Evolutionary conservation across 2,329 filamentous ascomycete genomes (phyloP).

Genomic region (Clonostachys sp.): DNA sequence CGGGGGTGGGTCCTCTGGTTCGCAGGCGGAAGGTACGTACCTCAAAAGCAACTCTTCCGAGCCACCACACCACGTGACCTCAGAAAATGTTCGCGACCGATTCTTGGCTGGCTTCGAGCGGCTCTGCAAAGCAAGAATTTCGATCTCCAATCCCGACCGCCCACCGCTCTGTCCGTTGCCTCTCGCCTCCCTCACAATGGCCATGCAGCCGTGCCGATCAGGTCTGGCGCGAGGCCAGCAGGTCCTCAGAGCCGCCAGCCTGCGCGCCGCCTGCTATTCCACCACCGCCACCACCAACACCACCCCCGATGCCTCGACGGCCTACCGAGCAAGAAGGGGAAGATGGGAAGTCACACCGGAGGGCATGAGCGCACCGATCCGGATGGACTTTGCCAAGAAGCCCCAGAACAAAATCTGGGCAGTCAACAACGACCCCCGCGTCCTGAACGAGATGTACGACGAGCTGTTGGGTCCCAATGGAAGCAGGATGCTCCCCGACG

Average conservation of each 20-base stretch:
- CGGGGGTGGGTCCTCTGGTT: background rate
- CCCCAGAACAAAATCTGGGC: constrained; percentile 50
- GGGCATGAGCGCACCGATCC: constrained; percentile 66
- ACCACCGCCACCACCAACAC: constrained; percentile 11
- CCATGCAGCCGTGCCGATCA: constrained; percentile 24
- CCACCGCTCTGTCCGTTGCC: background rate
- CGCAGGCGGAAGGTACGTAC: background rate
- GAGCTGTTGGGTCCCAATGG: constrained; percentile 70
- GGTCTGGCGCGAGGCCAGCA: constrained; percentile 16
- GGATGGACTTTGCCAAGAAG: constrained; percentile 51
- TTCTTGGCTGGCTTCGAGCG: background rate
- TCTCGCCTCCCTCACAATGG: constrained; percentile 14
- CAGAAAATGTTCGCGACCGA: constrained; percentile 22
- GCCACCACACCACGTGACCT: constrained; percentile 15
- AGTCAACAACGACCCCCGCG: constrained; percentile 71
- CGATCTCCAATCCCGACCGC: background rate
- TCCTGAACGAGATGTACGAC: constrained; percentile 74
- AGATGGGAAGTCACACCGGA: constrained; percentile 65
- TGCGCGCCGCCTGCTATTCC: constrained; percentile 19
- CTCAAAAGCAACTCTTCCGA: background rate
- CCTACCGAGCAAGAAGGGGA: constrained; percentile 23
- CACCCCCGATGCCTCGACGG: background rate
- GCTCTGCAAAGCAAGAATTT: background rate
- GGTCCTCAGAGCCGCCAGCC: constrained; percentile 11
- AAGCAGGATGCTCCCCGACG: constrained; percentile 73